These are phyloP conservation scores for Nicotiana tabacum DNA, from an alignment of 257 asterid species.

Conservation along the genomic window DNA sequence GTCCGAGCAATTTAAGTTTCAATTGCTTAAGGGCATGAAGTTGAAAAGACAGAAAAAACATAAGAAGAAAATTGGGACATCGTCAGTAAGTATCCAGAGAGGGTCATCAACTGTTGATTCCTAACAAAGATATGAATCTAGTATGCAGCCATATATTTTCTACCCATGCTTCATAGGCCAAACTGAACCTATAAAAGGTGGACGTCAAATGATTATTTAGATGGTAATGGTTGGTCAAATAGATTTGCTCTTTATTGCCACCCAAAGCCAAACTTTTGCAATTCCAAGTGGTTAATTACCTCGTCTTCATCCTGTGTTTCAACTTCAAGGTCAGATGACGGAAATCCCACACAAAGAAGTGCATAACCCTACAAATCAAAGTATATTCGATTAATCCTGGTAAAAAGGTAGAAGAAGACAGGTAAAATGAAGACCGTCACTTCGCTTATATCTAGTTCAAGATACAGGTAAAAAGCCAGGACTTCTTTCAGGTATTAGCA, in stretches of 20 bases:
- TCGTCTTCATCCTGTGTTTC: slow-evolving; percentile 99
- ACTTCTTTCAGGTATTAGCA: not conserved
- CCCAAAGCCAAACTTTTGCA: not conserved
- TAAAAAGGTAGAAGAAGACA: not conserved
- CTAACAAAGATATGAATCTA: not conserved
- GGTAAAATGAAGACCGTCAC: not conserved
- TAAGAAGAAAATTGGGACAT: not conserved
- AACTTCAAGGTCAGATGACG: slow-evolving; percentile 90
- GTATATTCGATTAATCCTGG: slow-evolving; percentile 5
- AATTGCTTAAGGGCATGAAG: not conserved
- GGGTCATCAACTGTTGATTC: not conserved
- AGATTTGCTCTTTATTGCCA: not conserved
- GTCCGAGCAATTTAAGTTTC: too few relatives aligned
- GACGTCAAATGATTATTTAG: not conserved
- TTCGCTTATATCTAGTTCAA: not conserved
- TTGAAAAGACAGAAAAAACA: not conserved
- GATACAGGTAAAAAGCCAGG: not conserved
- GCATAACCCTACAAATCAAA: slow-evolving; percentile 80
- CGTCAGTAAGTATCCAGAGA: not conserved
- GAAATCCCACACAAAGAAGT: slow-evolving; percentile 96
- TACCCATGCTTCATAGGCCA: not conserved
- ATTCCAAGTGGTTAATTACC: slow-evolving; percentile 36
- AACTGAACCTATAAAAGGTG: not conserved
- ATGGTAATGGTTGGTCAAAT: not conserved
- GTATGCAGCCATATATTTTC: slow-evolving; percentile 19